Evolutionary conservation across 2,329 filamentous ascomycete species (phyloP).

Genomic region (Fusarium tjaetaba): DNA sequence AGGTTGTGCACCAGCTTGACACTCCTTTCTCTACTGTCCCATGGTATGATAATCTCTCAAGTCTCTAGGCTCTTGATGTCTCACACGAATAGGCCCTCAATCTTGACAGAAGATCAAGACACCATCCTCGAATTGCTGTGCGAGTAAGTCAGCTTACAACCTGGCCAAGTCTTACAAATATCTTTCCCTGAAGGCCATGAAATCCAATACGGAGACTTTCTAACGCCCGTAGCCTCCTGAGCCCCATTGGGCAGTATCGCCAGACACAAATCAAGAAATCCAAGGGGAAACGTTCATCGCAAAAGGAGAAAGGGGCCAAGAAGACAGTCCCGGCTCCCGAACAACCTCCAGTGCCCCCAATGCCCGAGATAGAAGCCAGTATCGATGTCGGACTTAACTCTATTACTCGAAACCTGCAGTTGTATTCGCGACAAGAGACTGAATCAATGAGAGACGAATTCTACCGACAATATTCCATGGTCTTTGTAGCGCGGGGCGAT

Average conservation of each 20-base stretch:
- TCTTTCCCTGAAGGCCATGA: background rate
- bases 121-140: slow-evolving; percentile 73
- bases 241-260: slow-evolving; percentile 71
- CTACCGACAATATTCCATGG: slow-evolving; percentile 55
- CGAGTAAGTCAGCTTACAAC: slow-evolving; percentile 57
- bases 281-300: slow-evolving; percentile 66
- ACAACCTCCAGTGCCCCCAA: slow-evolving; percentile 47
- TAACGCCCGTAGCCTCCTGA: slow-evolving; percentile 61
- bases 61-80: background rate
- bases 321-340: slow-evolving; percentile 32
- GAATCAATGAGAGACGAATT: background rate
- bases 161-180: background rate
- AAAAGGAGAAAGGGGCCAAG: slow-evolving; percentile 58
- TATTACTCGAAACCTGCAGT: slow-evolving; percentile 69
- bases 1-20: slow-evolving; percentile 71
- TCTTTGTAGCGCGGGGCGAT: slow-evolving; percentile 68
- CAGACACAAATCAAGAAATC: slow-evolving; percentile 63
- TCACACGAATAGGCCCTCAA: slow-evolving; percentile 63
- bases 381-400: slow-evolving; percentile 73
- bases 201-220: background rate
- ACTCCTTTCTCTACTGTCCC: slow-evolving; percentile 69
- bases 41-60: slow-evolving; percentile 59
- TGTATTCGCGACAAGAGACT: slow-evolving; percentile 42
- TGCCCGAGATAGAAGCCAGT: slow-evolving; percentile 64
- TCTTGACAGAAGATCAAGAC: slow-evolving; percentile 67